Evolutionary conservation across 768 basidiomycete species (phyloP).

Genomic region (Amanita inopinata): DNA sequence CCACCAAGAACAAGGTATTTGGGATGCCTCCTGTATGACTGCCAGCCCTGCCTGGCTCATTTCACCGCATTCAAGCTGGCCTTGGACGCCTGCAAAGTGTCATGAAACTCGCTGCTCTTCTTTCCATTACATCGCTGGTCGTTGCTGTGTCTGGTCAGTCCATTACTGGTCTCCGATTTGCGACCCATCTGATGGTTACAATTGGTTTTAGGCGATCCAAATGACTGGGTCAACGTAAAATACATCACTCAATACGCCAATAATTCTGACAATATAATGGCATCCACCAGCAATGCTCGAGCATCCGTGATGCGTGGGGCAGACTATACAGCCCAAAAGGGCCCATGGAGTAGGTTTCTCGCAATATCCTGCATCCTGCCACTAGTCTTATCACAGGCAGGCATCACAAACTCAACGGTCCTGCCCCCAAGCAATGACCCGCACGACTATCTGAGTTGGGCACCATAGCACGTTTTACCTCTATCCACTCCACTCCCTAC

Average conservation of each 20-base stretch:
- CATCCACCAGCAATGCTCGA: conserved; percentile 23
- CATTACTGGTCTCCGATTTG: neutral
- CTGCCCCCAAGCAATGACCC: conserved; percentile 41
- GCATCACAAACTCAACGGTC: conserved; percentile 37
- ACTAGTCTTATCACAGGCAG: conserved; percentile 17
- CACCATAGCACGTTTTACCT: conserved; percentile 44
- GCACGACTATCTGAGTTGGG: conserved; percentile 63
- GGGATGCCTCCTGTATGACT: neutral
- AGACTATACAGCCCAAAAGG: conserved; percentile 25
- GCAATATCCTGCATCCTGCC: conserved; percentile 13
- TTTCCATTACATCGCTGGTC: conserved; percentile 1
- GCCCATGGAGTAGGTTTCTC: conserved; percentile 45
- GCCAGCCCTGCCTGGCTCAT: conserved; percentile 9
- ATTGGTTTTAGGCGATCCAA: conserved; percentile 27
- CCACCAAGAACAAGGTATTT: too few relatives aligned
- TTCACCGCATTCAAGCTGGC: conserved; percentile 8
- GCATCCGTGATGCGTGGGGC: conserved; percentile 27
- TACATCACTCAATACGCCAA: conserved; percentile 27
- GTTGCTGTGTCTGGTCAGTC: conserved; percentile 2
- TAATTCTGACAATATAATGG: conserved; percentile 10
- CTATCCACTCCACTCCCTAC: neutral
- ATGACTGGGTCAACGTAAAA: conserved; percentile 39
- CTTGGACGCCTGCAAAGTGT: conserved; percentile 5
- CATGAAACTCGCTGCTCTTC: conserved; percentile 5
- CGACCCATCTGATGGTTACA: neutral